Base-by-base conservation (phyloP, 192 early-diverging fungal species). In the Thamnidium elegans region DNA sequence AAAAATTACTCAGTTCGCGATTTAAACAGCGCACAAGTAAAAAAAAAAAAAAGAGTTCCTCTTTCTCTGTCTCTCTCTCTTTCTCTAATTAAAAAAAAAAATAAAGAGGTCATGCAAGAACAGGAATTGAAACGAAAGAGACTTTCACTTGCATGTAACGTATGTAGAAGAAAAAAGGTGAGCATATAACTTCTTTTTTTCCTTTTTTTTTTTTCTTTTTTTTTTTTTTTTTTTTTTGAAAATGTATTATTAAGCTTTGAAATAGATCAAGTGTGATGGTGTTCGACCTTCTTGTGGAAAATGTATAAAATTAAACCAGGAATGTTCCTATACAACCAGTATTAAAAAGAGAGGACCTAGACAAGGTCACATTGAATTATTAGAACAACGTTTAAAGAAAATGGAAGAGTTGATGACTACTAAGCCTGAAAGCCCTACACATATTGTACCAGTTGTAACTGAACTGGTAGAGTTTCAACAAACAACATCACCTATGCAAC, bases 331-430 rank as follows among this genome's bases (percentile, higher is more conserved):
- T 75, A 81, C 90, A 46, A 92, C 92, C 9, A 86, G 82, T 50
- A 90, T 86, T 70, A 92, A 94, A 71, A 95, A 95, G 70, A 81
- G 93, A 50, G 93, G 94, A 0, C 94, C 93, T 26, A 86, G 93
- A 5, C 87, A 86, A 36, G 89, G 90, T 3, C 86, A 91, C 58
- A 89, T 93, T 43, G 89, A 89, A 62, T 75, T 85, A 10, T 69
- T 93, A 13, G 90, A 93, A 66, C 85, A 86, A 44, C 80, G 88
- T 31, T 62, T 93, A 36, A 84, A 89, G 52, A 84, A 89, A 58
- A 89, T 93, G 87, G 92, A 93, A 63, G 77, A 82, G 34, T 50
- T 92, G 44, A 74, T 93, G 32, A 73, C 36, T 39, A 10, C 10
- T 0, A 81, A 31, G 14, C 43, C 51, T 20, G 54, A 21, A 56